phyloP scores from a whole-genome alignment of 192 early-diverging fungal genomes.

The Cetraspora pellucida region DNA sequence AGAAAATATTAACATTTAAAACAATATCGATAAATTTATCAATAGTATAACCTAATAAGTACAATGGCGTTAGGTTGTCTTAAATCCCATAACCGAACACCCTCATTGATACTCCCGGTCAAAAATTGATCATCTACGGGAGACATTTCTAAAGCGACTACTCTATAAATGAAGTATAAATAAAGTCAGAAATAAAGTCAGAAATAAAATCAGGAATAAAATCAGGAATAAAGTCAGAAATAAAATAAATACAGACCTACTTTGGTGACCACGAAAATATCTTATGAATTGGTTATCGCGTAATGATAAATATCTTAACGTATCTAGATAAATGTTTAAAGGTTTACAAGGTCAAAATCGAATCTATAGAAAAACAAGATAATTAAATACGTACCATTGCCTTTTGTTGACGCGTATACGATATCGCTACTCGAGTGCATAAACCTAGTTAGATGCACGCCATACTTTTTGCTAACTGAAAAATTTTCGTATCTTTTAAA shows the following conservation, averaged over 20 bases:
- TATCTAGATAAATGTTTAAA: conserved; percentile 58
- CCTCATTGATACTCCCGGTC: conserved; percentile 76
- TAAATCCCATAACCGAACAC: conserved; percentile 88
- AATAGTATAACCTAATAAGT: neutral
- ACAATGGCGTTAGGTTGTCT: conserved; percentile 60
- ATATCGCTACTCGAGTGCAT: conserved; percentile 79
- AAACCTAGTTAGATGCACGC: conserved; percentile 84
- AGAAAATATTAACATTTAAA: no score
- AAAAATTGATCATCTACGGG: conserved; percentile 79
- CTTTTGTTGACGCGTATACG: conserved; percentile 92
- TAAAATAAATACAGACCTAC: conserved; percentile 26
- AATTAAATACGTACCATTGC: conserved; percentile 63
- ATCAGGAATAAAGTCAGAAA: neutral
- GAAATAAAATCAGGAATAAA: neutral
- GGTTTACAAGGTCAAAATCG: conserved; percentile 1
- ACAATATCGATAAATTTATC: no score
- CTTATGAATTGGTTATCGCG: conserved; percentile 92
- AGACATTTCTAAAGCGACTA: conserved; percentile 79
- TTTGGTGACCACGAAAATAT: conserved; percentile 89
- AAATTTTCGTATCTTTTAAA: conserved; percentile 63
- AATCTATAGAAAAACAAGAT: neutral
- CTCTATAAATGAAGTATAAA: conserved; percentile 44
- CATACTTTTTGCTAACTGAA: conserved; percentile 95
- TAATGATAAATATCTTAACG: conserved; percentile 89
- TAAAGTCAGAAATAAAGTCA: neutral